A percentile compares a stretch with the other conserved stretches of the same genome.
These are phyloP conservation scores for Nannizzia gypsea DNA, from an alignment of 2,329 filamentous ascomycete species.

Conservation along the genomic window DNA sequence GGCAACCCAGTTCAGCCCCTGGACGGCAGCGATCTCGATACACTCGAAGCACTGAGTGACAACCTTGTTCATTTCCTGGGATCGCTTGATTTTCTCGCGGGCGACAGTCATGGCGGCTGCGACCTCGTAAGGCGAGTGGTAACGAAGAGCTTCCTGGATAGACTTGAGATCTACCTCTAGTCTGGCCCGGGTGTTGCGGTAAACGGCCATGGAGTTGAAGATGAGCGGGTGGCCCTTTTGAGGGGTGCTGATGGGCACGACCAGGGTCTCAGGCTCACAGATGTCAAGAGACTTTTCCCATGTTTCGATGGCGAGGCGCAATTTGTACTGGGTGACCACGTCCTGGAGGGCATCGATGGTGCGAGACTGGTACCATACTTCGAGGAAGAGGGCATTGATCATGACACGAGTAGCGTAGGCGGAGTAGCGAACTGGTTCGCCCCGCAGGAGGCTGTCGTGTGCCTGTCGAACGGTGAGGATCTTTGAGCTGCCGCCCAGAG, in stretches of 20 bases:
- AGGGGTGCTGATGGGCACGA: conserved; percentile 81
- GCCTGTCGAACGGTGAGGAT: conserved; percentile 84
- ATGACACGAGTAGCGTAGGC: conserved; percentile 94
- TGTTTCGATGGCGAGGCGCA: conserved; percentile 88
- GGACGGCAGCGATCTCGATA: conserved; percentile 86
- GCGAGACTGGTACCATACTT: conserved; percentile 98
- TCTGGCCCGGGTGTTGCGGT: conserved; percentile 81
- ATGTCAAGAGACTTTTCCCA: conserved; percentile 95
- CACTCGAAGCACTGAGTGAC: conserved; percentile 97
- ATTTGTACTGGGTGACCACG: conserved; percentile 95
- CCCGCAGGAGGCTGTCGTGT: conserved; percentile 90
- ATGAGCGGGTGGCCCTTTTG: conserved; percentile 93
- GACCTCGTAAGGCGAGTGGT: conserved; percentile 95
- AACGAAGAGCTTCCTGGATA: conserved; percentile 89
- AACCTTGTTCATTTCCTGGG: conserved; percentile 95
- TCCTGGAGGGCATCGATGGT: conserved; percentile 96
- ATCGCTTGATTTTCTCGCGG: conserved; percentile 85
- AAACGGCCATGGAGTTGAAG: conserved; percentile 97
- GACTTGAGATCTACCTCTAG: conserved; percentile 92
- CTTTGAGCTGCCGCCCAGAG: conserved; percentile 41
- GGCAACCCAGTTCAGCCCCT: conserved; percentile 96
- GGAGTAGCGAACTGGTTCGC: conserved; percentile 80
- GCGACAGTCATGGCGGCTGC: conserved; percentile 93
- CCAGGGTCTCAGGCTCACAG: conserved; percentile 80
- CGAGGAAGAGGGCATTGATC: conserved; percentile 96